phyloP scores from a whole-genome alignment of 2,329 filamentous ascomycete species.

The Hymenoscyphus linearis region DNA sequence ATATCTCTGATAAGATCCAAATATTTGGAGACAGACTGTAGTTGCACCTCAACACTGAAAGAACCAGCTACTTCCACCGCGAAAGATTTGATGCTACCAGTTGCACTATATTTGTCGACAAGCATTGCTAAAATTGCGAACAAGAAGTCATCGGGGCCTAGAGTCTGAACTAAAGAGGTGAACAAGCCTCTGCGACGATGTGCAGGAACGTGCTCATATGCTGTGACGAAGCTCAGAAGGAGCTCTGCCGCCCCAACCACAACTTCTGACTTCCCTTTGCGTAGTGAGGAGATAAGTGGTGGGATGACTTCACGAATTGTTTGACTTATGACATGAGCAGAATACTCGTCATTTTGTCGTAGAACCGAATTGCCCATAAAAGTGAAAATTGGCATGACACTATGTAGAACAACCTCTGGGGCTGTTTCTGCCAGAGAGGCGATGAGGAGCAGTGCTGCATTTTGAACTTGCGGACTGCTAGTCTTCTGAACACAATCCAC shows the following conservation, averaged over 20 bases:
- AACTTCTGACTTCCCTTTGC: slow-evolving; percentile 70
- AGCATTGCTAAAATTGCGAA: slow-evolving; percentile 86
- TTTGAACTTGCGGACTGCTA: slow-evolving; percentile 88
- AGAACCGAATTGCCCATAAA: slow-evolving; percentile 93
- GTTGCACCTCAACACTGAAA: slow-evolving; percentile 70
- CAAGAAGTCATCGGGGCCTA: slow-evolving; percentile 81
- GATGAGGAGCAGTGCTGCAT: slow-evolving; percentile 80
- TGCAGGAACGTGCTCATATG: slow-evolving; percentile 90
- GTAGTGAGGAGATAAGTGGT: slow-evolving; percentile 78
- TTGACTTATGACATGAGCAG: slow-evolving; percentile 89
- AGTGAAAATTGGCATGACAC: slow-evolving; percentile 98
- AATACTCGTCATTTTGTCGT: slow-evolving; percentile 92
- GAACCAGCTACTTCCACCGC: slow-evolving; percentile 66
- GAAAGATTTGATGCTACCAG: slow-evolving; percentile 69
- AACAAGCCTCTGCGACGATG: slow-evolving; percentile 82
- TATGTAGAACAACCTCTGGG: slow-evolving; percentile 88
- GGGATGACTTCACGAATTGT: slow-evolving; percentile 94
- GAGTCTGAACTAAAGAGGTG: slow-evolving; percentile 74
- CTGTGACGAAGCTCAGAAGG: slow-evolving; percentile 90
- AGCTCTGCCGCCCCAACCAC: slow-evolving; percentile 82
- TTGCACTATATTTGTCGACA: slow-evolving; percentile 80
- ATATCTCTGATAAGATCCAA: slow-evolving; percentile 71
- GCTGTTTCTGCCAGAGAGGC: slow-evolving; percentile 81
- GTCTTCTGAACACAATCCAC: slow-evolving; percentile 93
- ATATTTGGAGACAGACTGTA: slow-evolving; percentile 72